phyloP scores from a whole-genome alignment of 2,329 filamentous ascomycete species.

The Aspergillus fischeri region DNA sequence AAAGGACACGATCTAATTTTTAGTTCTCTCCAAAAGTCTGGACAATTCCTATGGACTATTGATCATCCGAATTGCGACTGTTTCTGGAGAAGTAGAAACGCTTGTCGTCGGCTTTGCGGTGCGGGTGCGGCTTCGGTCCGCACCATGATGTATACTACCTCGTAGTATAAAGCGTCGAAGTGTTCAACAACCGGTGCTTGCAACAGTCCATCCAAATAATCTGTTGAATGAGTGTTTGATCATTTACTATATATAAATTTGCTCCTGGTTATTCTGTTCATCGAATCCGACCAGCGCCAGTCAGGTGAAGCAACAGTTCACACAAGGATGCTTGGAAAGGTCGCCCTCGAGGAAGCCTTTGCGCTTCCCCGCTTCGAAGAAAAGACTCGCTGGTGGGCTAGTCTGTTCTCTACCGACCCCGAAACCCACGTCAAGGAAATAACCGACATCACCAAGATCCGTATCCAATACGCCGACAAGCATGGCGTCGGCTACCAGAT shows the following conservation, averaged over 20 bases:
- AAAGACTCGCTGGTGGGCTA: slow-evolving; percentile 59
- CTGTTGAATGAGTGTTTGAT: not conserved
- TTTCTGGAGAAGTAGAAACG: not conserved
- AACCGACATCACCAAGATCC: slow-evolving; percentile 43
- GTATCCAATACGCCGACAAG: slow-evolving; percentile 42
- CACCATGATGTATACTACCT: not conserved
- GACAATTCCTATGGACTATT: not conserved
- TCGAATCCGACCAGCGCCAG: not conserved
- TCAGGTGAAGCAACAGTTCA: not conserved
- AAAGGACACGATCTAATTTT: not conserved
- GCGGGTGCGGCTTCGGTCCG: not conserved
- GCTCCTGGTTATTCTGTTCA: not conserved
- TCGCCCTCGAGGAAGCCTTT: slow-evolving; percentile 61
- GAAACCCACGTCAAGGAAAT: slow-evolving; percentile 58
- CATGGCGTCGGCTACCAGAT: slow-evolving; percentile 47
- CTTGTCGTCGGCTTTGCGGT: not conserved
- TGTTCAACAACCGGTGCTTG: not conserved
- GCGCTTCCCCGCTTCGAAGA: slow-evolving; percentile 56
- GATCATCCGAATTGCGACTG: not conserved
- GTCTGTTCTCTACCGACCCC: slow-evolving; percentile 55
- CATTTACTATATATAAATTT: not conserved
- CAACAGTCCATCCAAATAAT: not conserved
- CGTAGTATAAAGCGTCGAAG: not conserved
- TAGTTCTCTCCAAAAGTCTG: not conserved
- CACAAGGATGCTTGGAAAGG: slow-evolving; percentile 53